A percentile compares a stretch with the other conserved stretches of the same genome.
Evolutionary conservation across 2,329 filamentous ascomycete genomes (phyloP).

Genomic region (Nakataea oryzae): DNA sequence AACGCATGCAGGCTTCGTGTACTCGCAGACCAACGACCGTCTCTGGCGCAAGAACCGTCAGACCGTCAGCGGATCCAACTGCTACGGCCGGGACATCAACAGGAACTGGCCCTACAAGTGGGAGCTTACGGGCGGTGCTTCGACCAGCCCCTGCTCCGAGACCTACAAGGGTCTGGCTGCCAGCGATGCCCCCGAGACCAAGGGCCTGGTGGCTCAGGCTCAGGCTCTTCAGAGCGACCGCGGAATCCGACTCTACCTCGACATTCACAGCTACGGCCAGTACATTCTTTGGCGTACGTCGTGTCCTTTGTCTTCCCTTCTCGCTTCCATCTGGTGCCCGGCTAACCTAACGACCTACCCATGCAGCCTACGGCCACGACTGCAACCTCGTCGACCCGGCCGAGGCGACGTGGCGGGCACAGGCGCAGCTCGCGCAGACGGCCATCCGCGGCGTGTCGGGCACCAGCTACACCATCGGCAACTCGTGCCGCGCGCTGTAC

Average conservation of each 20-base stretch:
- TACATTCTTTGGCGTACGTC: neutral
- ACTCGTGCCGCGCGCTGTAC: slow-evolving; percentile 53
- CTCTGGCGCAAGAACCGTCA: slow-evolving; percentile 54
- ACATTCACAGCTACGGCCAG: slow-evolving; percentile 55
- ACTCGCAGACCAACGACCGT: slow-evolving; percentile 43
- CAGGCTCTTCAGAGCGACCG: slow-evolving; percentile 21
- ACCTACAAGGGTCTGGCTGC: slow-evolving; percentile 26
- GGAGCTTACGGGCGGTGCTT: slow-evolving; percentile 32
- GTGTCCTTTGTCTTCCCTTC: neutral
- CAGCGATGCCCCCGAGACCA: slow-evolving; percentile 39
- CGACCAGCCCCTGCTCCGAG: slow-evolving; percentile 31
- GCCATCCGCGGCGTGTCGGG: slow-evolving; percentile 37
- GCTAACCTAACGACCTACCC: neutral
- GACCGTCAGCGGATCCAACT: slow-evolving; percentile 25
- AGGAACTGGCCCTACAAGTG: slow-evolving; percentile 35
- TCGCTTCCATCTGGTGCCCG: neutral
- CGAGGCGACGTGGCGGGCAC: neutral
- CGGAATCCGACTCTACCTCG: slow-evolving; percentile 50
- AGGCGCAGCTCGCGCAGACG: neutral
- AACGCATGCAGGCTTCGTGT: slow-evolving; percentile 36
- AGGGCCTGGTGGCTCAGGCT: slow-evolving; percentile 29
- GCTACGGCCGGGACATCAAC: slow-evolving; percentile 46
- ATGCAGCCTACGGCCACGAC: slow-evolving; percentile 37
- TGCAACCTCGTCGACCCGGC: slow-evolving; percentile 3
- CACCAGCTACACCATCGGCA: slow-evolving; percentile 29